Conservation (phyloP, 2,329 filamentous ascomycete genomes). For the Verticillium isaacii region DNA sequence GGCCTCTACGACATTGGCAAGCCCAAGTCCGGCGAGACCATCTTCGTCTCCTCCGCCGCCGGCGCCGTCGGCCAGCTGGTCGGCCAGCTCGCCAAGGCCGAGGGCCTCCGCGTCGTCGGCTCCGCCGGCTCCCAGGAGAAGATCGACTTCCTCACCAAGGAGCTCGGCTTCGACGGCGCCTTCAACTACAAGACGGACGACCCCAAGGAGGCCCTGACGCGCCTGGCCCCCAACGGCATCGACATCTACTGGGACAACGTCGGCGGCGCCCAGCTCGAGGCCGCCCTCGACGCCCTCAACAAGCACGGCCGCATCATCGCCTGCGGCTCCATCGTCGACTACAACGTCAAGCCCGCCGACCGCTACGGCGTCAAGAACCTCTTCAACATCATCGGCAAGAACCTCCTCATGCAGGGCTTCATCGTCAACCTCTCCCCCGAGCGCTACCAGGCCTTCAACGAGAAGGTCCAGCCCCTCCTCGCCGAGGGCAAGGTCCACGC, state of each 20-base stretch:
- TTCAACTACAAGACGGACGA: slow-evolving; percentile 90
- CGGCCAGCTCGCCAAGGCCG: slow-evolving; percentile 76
- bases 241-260: slow-evolving; percentile 61
- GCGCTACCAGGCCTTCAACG: slow-evolving; percentile 66
- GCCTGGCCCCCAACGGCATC: slow-evolving; percentile 71
- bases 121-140: slow-evolving; percentile 78
- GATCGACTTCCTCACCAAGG: slow-evolving; percentile 56
- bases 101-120: slow-evolving; percentile 74
- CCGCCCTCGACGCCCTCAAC: slow-evolving; percentile 45
- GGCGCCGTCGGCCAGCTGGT: slow-evolving; percentile 81
- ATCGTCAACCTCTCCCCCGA: slow-evolving; percentile 68
- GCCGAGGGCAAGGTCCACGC: slow-evolving; percentile 70
- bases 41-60: slow-evolving; percentile 75
- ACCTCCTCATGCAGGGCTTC: slow-evolving; percentile 70
- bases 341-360: slow-evolving; percentile 56
- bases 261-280: slow-evolving; percentile 47
- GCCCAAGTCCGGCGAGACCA: slow-evolving; percentile 64
- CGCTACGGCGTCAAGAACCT: slow-evolving; percentile 64
- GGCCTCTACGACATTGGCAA: slow-evolving; percentile 61
- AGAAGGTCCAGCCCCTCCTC: slow-evolving; percentile 73
- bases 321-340: slow-evolving; percentile 66
- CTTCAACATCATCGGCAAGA: slow-evolving; percentile 60
- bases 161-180: slow-evolving; percentile 52
- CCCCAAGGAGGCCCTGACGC: slow-evolving; percentile 59
- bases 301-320: slow-evolving; percentile 59